A percentile compares a stretch with the other conserved stretches of the same genome.
phyloP scores from a whole-genome alignment of 2,329 filamentous ascomycete genomes.

The Colletotrichum tamarilloi region DNA sequence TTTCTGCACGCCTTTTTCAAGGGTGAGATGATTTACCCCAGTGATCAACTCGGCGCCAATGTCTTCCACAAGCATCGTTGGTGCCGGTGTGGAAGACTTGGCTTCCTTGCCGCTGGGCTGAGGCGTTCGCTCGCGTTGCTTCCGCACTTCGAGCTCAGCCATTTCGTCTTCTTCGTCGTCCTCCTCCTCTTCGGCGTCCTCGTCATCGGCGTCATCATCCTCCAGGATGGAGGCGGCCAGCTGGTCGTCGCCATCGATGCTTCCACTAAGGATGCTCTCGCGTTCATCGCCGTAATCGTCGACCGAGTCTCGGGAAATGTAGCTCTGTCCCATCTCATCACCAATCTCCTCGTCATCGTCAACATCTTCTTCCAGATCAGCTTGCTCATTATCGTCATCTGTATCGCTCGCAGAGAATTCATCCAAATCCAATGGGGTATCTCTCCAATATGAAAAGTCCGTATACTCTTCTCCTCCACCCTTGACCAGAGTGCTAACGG shows the following conservation, averaged over 20 bases:
- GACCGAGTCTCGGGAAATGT: constrained; percentile 63
- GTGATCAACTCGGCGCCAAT: constrained; percentile 68
- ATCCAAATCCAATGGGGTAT: constrained; percentile 83
- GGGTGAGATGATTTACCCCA: constrained; percentile 64
- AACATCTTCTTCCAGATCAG: constrained; percentile 62
- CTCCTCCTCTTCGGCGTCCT: constrained; percentile 47
- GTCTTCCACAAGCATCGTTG: constrained; percentile 53
- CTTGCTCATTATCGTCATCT: constrained; percentile 63
- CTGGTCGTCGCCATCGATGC: constrained; percentile 56
- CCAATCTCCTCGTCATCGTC: constrained; percentile 56
- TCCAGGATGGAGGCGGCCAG: constrained; percentile 54
- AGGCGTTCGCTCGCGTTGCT: constrained; percentile 31
- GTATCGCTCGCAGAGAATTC: constrained; percentile 90
- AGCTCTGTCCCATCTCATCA: constrained; percentile 64
- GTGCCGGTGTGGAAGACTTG: constrained; percentile 35
- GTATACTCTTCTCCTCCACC: constrained; percentile 95
- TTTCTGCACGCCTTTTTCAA: constrained; percentile 53
- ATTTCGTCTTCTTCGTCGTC: constrained; percentile 50
- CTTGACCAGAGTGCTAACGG: constrained; percentile 86
- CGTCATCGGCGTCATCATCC: constrained; percentile 47
- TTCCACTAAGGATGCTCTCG: constrained; percentile 56
- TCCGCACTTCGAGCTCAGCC: constrained; percentile 47
- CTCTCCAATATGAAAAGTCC: constrained; percentile 97
- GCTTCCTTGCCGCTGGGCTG: constrained; percentile 27
- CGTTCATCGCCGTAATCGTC: constrained; percentile 56